phyloP scores from a whole-genome alignment of 352 stramenopile species.

The Phytophthora megakarya region DNA sequence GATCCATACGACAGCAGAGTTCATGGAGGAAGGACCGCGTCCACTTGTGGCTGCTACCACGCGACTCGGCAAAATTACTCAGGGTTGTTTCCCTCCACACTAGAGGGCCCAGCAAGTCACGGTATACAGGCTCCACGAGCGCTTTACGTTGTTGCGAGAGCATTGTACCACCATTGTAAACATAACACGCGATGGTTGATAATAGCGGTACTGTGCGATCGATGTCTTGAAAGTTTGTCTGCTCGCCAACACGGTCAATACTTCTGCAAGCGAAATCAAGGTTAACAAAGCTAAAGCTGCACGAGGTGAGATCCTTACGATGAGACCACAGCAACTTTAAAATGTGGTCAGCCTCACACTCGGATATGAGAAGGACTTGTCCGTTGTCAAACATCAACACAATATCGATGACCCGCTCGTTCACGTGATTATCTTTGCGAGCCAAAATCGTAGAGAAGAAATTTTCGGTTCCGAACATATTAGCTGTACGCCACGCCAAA shows the following conservation, averaged over 20 bases:
- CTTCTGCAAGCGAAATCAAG: conserved; percentile 25
- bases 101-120: conserved; percentile 25
- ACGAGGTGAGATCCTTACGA: background rate
- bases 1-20: conserved; percentile 45
- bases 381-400: conserved; percentile 49
- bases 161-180: conserved; percentile 47
- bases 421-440: background rate
- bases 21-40: conserved; percentile 46
- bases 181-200: conserved; percentile 19
- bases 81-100: conserved; percentile 24
- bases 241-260: conserved; percentile 3
- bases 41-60: conserved; percentile 42
- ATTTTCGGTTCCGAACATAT: conserved; percentile 48
- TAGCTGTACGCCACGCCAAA: conserved; percentile 33
- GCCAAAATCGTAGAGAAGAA: conserved; percentile 43
- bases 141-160: conserved; percentile 24
- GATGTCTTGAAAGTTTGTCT: conserved; percentile 10
- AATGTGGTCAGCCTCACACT: conserved; percentile 48
- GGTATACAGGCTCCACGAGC: conserved; percentile 12
- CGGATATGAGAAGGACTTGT: conserved; percentile 43
- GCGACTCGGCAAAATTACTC: conserved; percentile 37
- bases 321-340: conserved; percentile 37
- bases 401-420: conserved; percentile 42
- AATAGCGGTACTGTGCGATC: conserved; percentile 9
- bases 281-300: conserved; percentile 38